Evolutionary conservation across 1,139 yeast species (phyloP), one percentile per base, ranked within the genome.

Genomic region (Diutina rugosa): DNA sequence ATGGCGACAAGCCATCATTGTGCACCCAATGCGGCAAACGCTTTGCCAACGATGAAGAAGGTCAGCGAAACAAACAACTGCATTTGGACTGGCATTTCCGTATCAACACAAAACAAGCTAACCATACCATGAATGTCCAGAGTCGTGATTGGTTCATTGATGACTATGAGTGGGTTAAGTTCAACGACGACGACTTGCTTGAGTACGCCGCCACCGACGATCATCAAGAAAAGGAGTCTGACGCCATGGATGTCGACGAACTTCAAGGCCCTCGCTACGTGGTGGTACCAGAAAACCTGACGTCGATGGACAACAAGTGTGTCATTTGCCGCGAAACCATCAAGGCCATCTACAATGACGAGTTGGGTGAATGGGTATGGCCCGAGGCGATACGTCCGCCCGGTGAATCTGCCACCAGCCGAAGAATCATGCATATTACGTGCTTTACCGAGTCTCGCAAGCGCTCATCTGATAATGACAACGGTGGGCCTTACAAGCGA

Each of bases 41-140:
- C 60, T 95, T 91, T 67, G 76, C 82, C 7, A 79, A 80, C 56
- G 81, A 85, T 52, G 73, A 72, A 1, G 80, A 77, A 56, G 96
- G 95, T 2, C 74, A 77, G 18, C 72, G 69, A 28, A 69, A 67
- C 54, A 77, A 79, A 58, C 77, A 86, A 59, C 63, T 74, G 52
- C 99, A 93, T 69, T 73, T 90, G 63, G 99, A 93, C 70, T 93
- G 98, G 98, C 99, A 93, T 73, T 90, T 90, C 73, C 81, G 98
- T 65, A 87, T 90, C 57, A 91, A 90, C 68, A 88, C 87, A 65
- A 85, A 88, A 63, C 73, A 87, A 56, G 81, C 87, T 55, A 61
- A 63, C 62, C 54, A 60, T 61, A 66, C 64, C 8, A 63, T 71
- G 14, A 72, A 71, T 55, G 81, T 83, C 45, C 90, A 89, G 67